phyloP scores from a whole-genome alignment of 805 yeast species.

The Pichia gijzeniarum region DNA sequence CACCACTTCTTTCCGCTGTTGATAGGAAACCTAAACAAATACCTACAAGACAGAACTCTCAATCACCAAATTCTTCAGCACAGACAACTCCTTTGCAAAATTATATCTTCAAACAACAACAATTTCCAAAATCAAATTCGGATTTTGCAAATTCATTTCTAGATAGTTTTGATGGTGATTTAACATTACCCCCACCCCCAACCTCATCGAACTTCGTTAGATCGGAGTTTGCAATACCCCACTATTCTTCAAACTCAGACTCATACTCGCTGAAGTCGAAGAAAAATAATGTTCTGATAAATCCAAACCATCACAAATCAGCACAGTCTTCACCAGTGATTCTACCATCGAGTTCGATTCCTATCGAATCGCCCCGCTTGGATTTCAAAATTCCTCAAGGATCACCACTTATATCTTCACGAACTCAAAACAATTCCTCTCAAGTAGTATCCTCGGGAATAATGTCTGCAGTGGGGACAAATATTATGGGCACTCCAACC shows the following conservation, averaged over 20 bases:
- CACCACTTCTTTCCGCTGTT: constrained; percentile 34
- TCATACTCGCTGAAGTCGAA: constrained; percentile 16
- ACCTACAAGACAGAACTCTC: constrained; percentile 9
- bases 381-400: neutral
- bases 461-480: constrained; percentile 9
- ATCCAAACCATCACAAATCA: constrained; percentile 28
- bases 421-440: neutral
- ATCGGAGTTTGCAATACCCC: neutral
- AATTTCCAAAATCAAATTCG: neutral
- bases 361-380: constrained; percentile 5
- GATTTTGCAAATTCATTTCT: constrained; percentile 13
- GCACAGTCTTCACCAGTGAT: constrained; percentile 33
- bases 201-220: neutral
- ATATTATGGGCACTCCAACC: constrained; percentile 4
- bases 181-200: constrained; percentile 24
- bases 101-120: constrained; percentile 7
- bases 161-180: constrained; percentile 16
- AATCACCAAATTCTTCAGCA: constrained; percentile 11
- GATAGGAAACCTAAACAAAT: constrained; percentile 2
- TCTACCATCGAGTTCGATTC: constrained; percentile 25
- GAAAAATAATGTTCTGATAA: constrained; percentile 26
- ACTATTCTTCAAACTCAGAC: neutral
- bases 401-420: neutral
- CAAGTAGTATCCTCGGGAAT: neutral
- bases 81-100: constrained; percentile 8